Evolutionary conservation across 1,284 basidiomycete genomes (phyloP).

Genomic region (Ustilago sp.): DNA sequence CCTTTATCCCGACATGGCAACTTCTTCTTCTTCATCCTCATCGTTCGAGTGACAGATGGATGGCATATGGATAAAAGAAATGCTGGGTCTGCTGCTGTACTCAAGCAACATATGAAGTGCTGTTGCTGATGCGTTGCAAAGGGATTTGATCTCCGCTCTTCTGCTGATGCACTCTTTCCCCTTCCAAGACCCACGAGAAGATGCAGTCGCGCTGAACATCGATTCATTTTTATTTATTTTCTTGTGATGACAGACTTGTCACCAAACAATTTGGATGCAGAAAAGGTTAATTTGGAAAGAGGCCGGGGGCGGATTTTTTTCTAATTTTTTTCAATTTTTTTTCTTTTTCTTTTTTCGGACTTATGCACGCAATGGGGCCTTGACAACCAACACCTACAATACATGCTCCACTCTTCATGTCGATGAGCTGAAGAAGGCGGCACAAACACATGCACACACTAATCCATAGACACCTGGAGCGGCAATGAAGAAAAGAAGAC

Average conservation of each 20-base stretch:
- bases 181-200: background rate
- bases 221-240: background rate
- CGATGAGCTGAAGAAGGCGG: slow-evolving; percentile 22
- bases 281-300: slow-evolving; percentile 14
- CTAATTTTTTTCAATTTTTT: too few species aligned
- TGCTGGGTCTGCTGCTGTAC: too few species aligned
- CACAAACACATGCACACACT: slow-evolving; percentile 4
- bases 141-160: background rate
- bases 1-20: too few species aligned
- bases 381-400: slow-evolving; percentile 34
- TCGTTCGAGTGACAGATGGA: too few species aligned
- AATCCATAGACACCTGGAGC: background rate
- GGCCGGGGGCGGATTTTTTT: background rate
- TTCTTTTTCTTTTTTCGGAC: too few species aligned
- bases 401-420: slow-evolving; percentile 8
- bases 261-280: slow-evolving; percentile 29
- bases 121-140: background rate
- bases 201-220: background rate
- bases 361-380: slow-evolving; percentile 1
- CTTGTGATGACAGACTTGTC: slow-evolving; percentile 6
- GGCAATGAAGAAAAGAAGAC: background rate
- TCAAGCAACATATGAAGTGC: too few species aligned
- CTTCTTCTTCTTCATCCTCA: too few species aligned
- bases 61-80: too few species aligned
- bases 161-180: background rate